Conservation (phyloP, 495 filamentous ascomycete species). For the Aspergillus cristatus region DNA sequence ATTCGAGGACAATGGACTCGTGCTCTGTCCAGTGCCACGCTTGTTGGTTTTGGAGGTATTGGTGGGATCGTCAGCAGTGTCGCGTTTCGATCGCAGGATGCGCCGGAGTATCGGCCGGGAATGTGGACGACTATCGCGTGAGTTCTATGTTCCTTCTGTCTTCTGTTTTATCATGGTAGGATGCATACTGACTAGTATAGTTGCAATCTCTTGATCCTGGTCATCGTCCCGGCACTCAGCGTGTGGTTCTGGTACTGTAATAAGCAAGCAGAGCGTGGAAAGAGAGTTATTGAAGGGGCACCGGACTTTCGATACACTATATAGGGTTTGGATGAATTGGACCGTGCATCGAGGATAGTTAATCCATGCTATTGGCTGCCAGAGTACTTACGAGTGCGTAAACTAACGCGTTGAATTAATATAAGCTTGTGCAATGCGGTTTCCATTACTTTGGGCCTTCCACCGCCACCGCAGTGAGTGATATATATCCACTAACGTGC, state of each 20-base stretch:
- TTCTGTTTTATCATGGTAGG: no score
- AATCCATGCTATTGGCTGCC: no score
- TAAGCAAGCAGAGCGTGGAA: conserved; percentile 25
- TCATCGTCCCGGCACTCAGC: conserved; percentile 23
- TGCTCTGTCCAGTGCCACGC: conserved; percentile 47
- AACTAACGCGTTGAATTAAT: no score
- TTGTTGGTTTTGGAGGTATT: conserved; percentile 46
- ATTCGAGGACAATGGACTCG: conserved; percentile 60
- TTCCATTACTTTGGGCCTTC: no score
- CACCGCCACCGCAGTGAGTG: no score
- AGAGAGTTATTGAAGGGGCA: conserved; percentile 28
- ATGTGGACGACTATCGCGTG: conserved; percentile 40
- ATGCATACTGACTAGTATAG: no score
- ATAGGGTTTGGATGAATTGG: no score
- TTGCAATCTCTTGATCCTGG: conserved; percentile 34
- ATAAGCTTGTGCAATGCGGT: no score
- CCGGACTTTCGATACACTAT: conserved; percentile 32
- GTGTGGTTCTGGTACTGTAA: conserved; percentile 29
- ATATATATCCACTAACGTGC: no score
- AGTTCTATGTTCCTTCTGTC: no score
- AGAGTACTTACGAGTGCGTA: no score
- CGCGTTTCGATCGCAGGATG: conserved; percentile 50
- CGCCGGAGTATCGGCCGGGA: conserved; percentile 48
- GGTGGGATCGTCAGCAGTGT: conserved; percentile 51
- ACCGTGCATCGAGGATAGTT: no score